A percentile compares a stretch with the other conserved stretches of the same genome.
Evolutionary conservation across 176 grass and related monocot species (phyloP).

Genomic region (Cenchrus purpureus): DNA sequence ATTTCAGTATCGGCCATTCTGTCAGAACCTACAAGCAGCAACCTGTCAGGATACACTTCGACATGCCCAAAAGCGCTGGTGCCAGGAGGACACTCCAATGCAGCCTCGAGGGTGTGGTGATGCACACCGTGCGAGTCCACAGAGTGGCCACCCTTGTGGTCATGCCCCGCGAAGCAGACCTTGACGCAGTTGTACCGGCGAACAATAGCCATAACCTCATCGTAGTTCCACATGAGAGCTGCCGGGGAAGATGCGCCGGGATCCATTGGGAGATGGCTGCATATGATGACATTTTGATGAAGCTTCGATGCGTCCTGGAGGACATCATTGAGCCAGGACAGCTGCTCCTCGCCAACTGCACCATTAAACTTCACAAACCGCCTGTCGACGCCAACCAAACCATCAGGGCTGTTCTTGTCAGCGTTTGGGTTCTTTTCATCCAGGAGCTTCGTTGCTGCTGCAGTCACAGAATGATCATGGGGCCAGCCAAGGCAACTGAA

Average conservation of each 20-base stretch:
- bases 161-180: constrained; percentile 84
- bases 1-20: constrained; percentile 79
- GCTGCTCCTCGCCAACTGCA: constrained; percentile 72
- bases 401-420: constrained; percentile 86
- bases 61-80: constrained; percentile 69
- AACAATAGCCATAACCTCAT: constrained; percentile 85
- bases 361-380: constrained; percentile 93
- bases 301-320: constrained; percentile 48
- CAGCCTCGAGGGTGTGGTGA: constrained; percentile 82
- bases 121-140: constrained; percentile 75
- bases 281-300: constrained; percentile 70
- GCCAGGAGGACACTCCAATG: constrained; percentile 83
- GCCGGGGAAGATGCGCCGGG: constrained; percentile 51
- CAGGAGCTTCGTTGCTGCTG: constrained; percentile 62
- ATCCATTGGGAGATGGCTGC: constrained; percentile 88
- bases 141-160: constrained; percentile 75
- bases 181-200: constrained; percentile 75
- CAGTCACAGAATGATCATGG: constrained; percentile 55
- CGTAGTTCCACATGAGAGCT: constrained; percentile 90
- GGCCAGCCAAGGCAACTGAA: constrained; percentile 91
- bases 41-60: constrained; percentile 71
- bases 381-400: constrained; percentile 57
- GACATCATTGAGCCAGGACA: constrained; percentile 72
- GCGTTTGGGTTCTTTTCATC: constrained; percentile 76
- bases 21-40: constrained; percentile 76